These are phyloP conservation scores for Westerdykella aurantiaca DNA, from an alignment of 2,329 filamentous ascomycete species.

Conservation along the genomic window DNA sequence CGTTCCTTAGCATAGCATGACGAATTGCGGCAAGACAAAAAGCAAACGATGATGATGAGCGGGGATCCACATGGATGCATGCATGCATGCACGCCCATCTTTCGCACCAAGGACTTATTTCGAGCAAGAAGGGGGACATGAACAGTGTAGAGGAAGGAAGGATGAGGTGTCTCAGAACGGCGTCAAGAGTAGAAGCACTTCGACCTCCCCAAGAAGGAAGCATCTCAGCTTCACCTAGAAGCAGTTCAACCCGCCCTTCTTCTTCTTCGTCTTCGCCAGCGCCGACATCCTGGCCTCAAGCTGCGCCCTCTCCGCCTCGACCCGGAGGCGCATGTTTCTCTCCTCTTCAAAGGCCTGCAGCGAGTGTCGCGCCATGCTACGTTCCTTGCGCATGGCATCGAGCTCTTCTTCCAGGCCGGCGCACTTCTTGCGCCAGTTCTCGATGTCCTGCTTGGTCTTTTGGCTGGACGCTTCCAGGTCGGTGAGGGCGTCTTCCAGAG, in stretches of 20 bases:
- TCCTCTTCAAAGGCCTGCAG: conserved; percentile 95
- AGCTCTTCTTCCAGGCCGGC: conserved; percentile 67
- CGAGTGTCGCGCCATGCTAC: conserved; percentile 54
- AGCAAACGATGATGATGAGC: conserved; percentile 10
- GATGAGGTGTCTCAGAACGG: too few relatives aligned
- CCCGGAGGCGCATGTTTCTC: conserved; percentile 82
- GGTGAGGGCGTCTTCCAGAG: conserved; percentile 88
- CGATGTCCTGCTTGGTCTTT: conserved; percentile 84
- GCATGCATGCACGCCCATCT: too few relatives aligned
- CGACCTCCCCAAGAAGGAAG: too few relatives aligned
- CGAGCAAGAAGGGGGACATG: too few relatives aligned
- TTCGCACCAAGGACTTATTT: too few relatives aligned
- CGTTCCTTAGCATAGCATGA: too few relatives aligned
- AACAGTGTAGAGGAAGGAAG: too few relatives aligned
- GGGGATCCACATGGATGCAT: conserved; percentile 6
- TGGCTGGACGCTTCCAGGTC: conserved; percentile 89
- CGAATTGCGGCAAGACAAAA: too few relatives aligned
- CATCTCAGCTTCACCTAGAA: conserved; percentile 55
- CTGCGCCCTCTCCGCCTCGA: conserved; percentile 81
- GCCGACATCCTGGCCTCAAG: conserved; percentile 75
- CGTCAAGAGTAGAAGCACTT: too few relatives aligned
- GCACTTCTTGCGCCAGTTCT: conserved; percentile 85
- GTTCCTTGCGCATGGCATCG: conserved; percentile 57
- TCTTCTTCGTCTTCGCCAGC: conserved; percentile 81
- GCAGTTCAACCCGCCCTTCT: conserved; percentile 93